Evolutionary conservation across 1,139 yeast species (phyloP), one percentile per base, ranked within the genome.

Genomic region (Kazachstania sp.): DNA sequence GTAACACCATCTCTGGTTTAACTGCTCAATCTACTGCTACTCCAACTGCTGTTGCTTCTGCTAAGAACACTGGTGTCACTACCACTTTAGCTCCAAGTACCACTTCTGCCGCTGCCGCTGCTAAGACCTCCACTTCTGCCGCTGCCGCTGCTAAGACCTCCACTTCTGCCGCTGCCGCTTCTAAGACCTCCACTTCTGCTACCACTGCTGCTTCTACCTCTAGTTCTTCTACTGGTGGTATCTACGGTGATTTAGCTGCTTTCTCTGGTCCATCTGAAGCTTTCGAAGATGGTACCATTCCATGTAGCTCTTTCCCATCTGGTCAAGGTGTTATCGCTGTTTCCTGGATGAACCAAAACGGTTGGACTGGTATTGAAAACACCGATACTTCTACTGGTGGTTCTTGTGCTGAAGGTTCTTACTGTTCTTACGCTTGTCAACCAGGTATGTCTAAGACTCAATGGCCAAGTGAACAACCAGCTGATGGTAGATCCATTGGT

Each of bases 391-490:
- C 79, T 44, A 79, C 87, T 51, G 81, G 86, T 51, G 75, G 83
- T 51, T 64, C 72, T 41, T 84, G 94, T 74, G 65, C 73, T 55
- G 88, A 83, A 52, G 92, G 88, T 51, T 75, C 77, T 60, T 83
- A 82, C 75, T 84, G 94, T 69, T 84, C 92, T 49, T 84, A 84
- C 65, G 87, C 92, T 54, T 84, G 94, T 71, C 90, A 83, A 70
- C 78, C 92, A 49, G 94, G 94, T 78, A 83, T 83, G 92, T 83
- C 92, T 59, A 84, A 84, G 74, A 83, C 92, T 50, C 94, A 84
- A 72, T 84, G 88, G 88, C 94, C 94, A 49, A 68, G 78, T 32
- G 56, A 66, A 30, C 94, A 84, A 70, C 92, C 92, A 49, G 55
- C 79, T 43, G 75, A 70, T 64, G 94, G 94, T 71, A 80, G 81